Conservation (phyloP, 164 flowering plant species). For the Vitis amurensis region DNA sequence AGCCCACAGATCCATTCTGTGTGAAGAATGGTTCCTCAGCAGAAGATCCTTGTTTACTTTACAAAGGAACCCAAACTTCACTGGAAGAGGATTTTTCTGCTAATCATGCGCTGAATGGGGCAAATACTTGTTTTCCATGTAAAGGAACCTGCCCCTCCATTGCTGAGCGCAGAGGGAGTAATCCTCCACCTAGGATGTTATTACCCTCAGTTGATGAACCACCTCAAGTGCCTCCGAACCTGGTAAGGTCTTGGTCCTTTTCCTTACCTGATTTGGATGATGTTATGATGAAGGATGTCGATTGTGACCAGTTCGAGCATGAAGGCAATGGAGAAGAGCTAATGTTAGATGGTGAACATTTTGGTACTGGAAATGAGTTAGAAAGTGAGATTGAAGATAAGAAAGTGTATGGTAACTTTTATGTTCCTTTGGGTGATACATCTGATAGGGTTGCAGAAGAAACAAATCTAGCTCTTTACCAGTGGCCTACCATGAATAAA, state of each 20-base stretch:
- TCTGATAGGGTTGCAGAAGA: constrained; percentile 7
- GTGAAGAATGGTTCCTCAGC: constrained; percentile 10
- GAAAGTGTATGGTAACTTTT: constrained; percentile 7
- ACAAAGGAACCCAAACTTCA: constrained; percentile 14
- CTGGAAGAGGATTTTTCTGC: constrained; percentile 27
- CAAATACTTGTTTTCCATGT: constrained; percentile 28
- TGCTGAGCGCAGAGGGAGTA: constrained; percentile 73
- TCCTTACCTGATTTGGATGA: constrained; percentile 36
- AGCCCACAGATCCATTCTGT: constrained; percentile 20
- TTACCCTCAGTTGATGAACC: constrained; percentile 40
- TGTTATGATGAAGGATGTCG: constrained; percentile 25
- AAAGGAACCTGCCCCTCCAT: constrained; percentile 49
- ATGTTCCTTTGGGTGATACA: constrained; percentile 14
- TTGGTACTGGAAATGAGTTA: constrained; percentile 8
- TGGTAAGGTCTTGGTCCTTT: constrained; percentile 50
- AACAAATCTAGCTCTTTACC: constrained; percentile 23
- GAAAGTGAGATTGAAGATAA: constrained; percentile 14
- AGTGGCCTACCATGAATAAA: constrained; percentile 44
- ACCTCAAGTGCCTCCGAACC: constrained; percentile 28
- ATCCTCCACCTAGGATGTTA: constrained; percentile 53
- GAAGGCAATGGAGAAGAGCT: constrained; percentile 23
- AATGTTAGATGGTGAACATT: constrained; percentile 23
- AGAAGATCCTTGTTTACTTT: constrained; percentile 17
- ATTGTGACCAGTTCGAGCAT: constrained; percentile 7
- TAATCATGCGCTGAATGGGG: constrained; percentile 18